These are phyloP conservation scores for Cardamine occulta DNA, from an alignment of 345 rosid species.

Conservation along the genomic window DNA sequence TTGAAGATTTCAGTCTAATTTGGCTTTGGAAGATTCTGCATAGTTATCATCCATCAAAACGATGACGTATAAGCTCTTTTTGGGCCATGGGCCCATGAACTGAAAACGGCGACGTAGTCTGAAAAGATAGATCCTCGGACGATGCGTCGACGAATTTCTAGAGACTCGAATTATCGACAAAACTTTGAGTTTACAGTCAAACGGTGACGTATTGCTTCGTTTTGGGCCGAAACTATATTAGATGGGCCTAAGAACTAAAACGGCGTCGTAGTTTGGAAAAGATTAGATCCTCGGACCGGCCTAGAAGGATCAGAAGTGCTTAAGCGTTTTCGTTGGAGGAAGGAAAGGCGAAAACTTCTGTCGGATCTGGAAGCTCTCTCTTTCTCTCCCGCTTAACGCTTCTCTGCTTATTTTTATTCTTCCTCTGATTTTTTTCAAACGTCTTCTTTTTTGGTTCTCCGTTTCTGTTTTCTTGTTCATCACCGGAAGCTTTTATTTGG, in stretches of 20 bases:
- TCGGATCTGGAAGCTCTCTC: conserved; percentile 47
- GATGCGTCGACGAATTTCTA: not conserved
- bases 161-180: not conserved
- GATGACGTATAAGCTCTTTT: too few species aligned
- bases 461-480: not conserved
- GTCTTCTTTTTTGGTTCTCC: too few species aligned
- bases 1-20: too few species aligned
- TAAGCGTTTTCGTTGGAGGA: conserved; percentile 10
- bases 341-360: conserved; percentile 42
- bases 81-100: conserved; percentile 6
- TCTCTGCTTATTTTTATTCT: conserved; percentile 35
- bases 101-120: not conserved
- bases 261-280: not conserved
- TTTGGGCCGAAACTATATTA: conserved; percentile 5
- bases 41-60: too few species aligned
- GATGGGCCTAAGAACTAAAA: not conserved
- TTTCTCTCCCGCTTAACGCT: conserved; percentile 38
- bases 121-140: too few species aligned
- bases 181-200: not conserved
- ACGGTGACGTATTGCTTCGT: not conserved
- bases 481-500: conserved; percentile 24
- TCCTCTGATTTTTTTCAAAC: not conserved
- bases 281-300: conserved; percentile 35
- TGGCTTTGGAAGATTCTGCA: too few species aligned
- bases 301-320: conserved; percentile 41